Evolutionary conservation across 139 green algal genomes (phyloP).

Genomic region (Mesotaenium endlicherianum): DNA sequence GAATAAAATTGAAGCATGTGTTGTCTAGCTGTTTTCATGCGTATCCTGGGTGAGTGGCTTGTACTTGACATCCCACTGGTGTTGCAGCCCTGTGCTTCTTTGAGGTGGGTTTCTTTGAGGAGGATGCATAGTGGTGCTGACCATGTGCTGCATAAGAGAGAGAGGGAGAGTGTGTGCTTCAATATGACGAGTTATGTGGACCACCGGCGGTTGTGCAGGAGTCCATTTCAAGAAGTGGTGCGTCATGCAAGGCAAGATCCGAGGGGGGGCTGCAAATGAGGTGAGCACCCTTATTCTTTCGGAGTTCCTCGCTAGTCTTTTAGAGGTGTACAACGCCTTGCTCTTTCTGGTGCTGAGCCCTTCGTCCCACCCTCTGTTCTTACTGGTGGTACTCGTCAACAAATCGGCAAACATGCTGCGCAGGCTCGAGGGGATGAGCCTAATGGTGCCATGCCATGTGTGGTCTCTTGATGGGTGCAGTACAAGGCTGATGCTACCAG

Average conservation of each 20-base stretch:
- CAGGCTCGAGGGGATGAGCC: background rate
- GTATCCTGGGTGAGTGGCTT: too few species aligned
- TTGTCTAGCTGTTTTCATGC: too few species aligned
- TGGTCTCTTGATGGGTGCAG: background rate
- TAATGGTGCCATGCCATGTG: background rate
- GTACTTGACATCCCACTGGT: too few species aligned
- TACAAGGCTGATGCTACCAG: background rate
- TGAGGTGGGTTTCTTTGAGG: too few species aligned
- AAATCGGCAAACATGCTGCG: background rate
- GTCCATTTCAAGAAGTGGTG: slow-evolving; percentile 16
- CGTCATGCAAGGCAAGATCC: background rate
- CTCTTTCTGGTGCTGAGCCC: background rate
- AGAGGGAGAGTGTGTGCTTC: too few species aligned
- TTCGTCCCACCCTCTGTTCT: background rate
- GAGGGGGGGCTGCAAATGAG: background rate
- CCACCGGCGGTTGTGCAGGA: background rate
- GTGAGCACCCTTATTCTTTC: background rate
- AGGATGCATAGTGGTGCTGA: too few species aligned
- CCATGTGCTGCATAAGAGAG: too few species aligned
- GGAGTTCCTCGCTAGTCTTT: background rate
- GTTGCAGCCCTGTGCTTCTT: too few species aligned
- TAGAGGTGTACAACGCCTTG: background rate
- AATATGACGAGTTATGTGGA: too few species aligned
- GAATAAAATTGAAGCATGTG: too few species aligned
- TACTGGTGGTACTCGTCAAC: background rate